Conservation (phyloP, 345 rosid species). For the Melaleuca alternifolia region DNA sequence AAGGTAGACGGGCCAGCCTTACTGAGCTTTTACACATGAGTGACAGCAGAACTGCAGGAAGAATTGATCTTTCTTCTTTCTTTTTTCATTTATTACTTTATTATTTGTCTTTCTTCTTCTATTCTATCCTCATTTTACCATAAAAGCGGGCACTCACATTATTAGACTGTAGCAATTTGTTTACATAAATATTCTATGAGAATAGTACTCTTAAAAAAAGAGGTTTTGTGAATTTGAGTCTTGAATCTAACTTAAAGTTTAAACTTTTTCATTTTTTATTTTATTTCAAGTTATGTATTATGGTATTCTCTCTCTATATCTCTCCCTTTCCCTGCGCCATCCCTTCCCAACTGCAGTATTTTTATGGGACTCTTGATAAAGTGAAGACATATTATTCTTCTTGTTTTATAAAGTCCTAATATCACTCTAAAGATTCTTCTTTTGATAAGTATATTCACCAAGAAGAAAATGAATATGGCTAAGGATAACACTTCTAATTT, state of each 20-base stretch:
- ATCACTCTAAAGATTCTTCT: not conserved
- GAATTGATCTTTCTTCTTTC: not conserved
- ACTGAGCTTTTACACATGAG: not conserved
- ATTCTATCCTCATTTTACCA: not conserved
- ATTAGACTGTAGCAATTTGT: not conserved
- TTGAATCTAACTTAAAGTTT: not conserved
- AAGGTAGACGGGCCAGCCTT: not conserved
- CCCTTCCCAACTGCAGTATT: not conserved
- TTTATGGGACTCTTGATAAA: not conserved
- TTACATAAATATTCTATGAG: not conserved
- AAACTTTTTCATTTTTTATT: not conserved
- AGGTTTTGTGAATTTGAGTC: not conserved
- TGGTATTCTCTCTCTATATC: not conserved
- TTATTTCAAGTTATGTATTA: not conserved
- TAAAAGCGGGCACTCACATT: not conserved
- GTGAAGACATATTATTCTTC: not conserved
- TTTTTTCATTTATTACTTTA: not conserved
- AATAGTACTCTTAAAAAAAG: not conserved
- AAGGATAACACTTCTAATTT: not conserved
- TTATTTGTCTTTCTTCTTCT: not conserved
- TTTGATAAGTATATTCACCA: not conserved
- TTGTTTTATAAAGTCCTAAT: not conserved
- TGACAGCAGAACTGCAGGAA: not conserved
- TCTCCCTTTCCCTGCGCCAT: not conserved
- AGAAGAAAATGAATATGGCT: not conserved